Evolutionary conservation across 257 asterid genomes (phyloP), one percentile per base, ranked within the genome.

Genomic region (Orobanche coerulescens): DNA sequence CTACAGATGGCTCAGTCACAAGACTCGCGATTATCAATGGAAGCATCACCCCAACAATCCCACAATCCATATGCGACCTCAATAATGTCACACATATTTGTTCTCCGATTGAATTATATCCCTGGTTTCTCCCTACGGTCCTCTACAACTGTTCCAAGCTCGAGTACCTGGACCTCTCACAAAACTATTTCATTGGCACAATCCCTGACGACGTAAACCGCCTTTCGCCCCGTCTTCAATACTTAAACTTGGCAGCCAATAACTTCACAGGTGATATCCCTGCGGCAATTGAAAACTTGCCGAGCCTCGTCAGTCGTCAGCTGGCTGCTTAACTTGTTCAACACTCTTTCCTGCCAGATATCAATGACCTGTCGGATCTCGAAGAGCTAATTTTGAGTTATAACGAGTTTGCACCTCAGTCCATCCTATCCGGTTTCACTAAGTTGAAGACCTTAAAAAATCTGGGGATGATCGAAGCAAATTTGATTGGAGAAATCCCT

Each of bases 401-500:
- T 0, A 90, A 85, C 22, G 24, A 5, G 0, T 90, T 90, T 68
- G 23, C 65, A 5, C 94, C 89, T 9, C 95, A 85, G 1, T 18
- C 43, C 0, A 76, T 87, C 16, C 97, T 95, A 2, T 47, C 80
- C 2, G 78, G 82, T 24, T 85, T 90, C 68, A 55, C 80, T 5
- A 56, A 61, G 71, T 36, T 90, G 74, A 76, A 60, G 57, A 90
- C 74, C 18, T 70, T 90, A 71, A 87, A 55, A 54, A 54, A 36
- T 5, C 56, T 87, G 0, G 79, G 81, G 86, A 83, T 87, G 79
- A 48, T 39, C 0, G 36, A 15, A 1, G 1, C 84, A 0, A 69
- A 78, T 67, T 51, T 90, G 77, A 64, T 79, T 0, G 94, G 94
- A 55, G 83, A 83, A 62, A 77, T 90, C n/a, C 97, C 97, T 0